phyloP scores from a whole-genome alignment of 305 asterid genomes.

The Rubia tinctorum region DNA sequence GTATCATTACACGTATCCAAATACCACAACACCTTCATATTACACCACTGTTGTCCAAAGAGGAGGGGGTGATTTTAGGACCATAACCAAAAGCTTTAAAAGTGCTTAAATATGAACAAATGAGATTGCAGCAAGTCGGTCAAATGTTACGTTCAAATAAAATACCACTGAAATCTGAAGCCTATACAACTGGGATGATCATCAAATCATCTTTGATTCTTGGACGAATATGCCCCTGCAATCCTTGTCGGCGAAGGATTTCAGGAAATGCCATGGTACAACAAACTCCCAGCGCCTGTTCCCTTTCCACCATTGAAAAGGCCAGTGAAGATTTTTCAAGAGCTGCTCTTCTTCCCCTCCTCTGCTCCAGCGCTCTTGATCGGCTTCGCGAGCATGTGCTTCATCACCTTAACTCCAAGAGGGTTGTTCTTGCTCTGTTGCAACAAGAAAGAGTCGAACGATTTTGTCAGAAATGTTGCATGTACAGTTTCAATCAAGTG shows the following conservation, averaged over 20 bases:
- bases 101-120: background rate
- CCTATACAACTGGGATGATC: constrained; percentile 11
- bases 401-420: constrained; percentile 69
- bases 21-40: background rate
- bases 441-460: background rate
- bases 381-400: constrained; percentile 59
- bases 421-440: constrained; percentile 71
- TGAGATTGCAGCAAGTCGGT: constrained; percentile 5
- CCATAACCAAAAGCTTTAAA: background rate
- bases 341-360: constrained; percentile 37
- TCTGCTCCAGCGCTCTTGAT: constrained; percentile 33
- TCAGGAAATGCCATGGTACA: too few relatives aligned
- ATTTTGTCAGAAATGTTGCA: background rate
- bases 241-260: constrained; percentile 8
- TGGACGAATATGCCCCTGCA: background rate
- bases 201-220: background rate
- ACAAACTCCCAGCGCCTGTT: background rate
- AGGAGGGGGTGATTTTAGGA: background rate
- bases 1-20: background rate
- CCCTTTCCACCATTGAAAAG: constrained; percentile 9
- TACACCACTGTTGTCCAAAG: background rate
- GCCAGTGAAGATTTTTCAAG: constrained; percentile 18
- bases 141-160: constrained; percentile 13
- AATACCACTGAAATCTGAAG: constrained; percentile 8
- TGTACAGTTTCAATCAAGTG: background rate